Evolutionary conservation across 352 stramenopile genomes (phyloP).

Genomic region (Pythium brassicae): DNA sequence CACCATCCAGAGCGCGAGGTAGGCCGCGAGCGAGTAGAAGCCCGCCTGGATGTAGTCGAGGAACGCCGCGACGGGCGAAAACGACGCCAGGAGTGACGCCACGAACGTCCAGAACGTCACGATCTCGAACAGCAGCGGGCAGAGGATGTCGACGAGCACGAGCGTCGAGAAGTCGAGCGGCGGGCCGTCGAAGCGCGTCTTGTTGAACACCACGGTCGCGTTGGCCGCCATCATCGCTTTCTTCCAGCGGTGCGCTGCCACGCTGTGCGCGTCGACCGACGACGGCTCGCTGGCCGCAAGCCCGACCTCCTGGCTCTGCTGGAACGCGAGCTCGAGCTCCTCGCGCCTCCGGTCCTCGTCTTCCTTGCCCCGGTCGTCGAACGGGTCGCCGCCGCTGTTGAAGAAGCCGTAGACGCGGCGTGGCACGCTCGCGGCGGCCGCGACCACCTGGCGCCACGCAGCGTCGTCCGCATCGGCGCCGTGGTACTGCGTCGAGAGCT

Average conservation of each 20-base stretch:
- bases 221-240: constrained; percentile 60
- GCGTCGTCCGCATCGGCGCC: constrained; percentile 55
- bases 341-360: constrained; percentile 62
- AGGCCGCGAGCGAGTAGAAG: constrained; percentile 71
- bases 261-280: constrained; percentile 7
- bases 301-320: constrained; percentile 31
- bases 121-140: constrained; percentile 75
- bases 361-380: constrained; percentile 74
- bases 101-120: constrained; percentile 71
- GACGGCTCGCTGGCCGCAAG: not conserved
- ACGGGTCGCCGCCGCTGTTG: constrained; percentile 47
- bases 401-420: constrained; percentile 39
- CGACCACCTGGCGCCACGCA: constrained; percentile 50
- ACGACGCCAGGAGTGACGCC: constrained; percentile 44
- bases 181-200: constrained; percentile 74
- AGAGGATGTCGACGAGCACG: constrained; percentile 80
- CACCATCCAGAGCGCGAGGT: constrained; percentile 74
- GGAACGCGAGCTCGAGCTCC: constrained; percentile 56
- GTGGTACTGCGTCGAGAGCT: constrained; percentile 42
- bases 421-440: constrained; percentile 29
- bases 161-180: constrained; percentile 82
- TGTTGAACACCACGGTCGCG: constrained; percentile 69
- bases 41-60: constrained; percentile 78
- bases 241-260: constrained; percentile 59
- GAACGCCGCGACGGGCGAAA: constrained; percentile 70